Conservation (phyloP, 495 filamentous ascomycete species). For the Neurospora terricola region DNA sequence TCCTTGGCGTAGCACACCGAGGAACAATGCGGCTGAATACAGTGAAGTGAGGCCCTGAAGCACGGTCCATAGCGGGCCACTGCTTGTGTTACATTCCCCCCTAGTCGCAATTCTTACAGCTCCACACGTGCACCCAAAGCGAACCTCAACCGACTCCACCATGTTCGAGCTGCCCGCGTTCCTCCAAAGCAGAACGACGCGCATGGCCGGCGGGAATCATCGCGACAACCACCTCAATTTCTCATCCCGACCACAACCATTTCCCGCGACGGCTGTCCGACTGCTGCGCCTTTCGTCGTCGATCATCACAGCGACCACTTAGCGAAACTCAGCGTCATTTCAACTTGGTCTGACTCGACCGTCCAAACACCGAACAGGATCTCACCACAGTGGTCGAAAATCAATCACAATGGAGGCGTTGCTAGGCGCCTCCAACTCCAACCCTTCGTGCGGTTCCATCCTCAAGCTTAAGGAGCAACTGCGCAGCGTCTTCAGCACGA, state of each 20-base stretch:
- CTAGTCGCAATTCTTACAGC: not conserved
- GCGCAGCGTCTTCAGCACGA: constrained; percentile 21
- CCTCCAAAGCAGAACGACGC: not conserved
- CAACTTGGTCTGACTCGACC: not conserved
- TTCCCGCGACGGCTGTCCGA: not conserved
- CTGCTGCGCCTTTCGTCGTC: not conserved
- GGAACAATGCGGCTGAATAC: not conserved
- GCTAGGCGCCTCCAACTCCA: constrained; percentile 19
- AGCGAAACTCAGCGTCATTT: not conserved
- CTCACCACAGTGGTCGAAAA: not conserved
- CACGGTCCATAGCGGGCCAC: not conserved
- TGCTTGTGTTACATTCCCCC: not conserved
- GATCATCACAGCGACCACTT: not conserved
- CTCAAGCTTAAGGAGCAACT: constrained; percentile 30
- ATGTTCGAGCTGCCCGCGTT: not conserved
- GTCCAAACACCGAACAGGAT: not conserved
- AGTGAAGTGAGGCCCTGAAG: not conserved
- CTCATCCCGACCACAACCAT: not conserved
- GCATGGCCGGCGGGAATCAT: not conserved
- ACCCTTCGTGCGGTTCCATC: constrained; percentile 26
- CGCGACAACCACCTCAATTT: not conserved
- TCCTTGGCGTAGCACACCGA: not conserved
- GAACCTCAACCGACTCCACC: not conserved
- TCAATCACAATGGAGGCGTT: constrained; percentile 26
- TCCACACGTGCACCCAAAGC: not conserved